Evolutionary conservation across 176 grass and related monocot genomes (phyloP).

Genomic region (Hsuehochloa calcarea): DNA sequence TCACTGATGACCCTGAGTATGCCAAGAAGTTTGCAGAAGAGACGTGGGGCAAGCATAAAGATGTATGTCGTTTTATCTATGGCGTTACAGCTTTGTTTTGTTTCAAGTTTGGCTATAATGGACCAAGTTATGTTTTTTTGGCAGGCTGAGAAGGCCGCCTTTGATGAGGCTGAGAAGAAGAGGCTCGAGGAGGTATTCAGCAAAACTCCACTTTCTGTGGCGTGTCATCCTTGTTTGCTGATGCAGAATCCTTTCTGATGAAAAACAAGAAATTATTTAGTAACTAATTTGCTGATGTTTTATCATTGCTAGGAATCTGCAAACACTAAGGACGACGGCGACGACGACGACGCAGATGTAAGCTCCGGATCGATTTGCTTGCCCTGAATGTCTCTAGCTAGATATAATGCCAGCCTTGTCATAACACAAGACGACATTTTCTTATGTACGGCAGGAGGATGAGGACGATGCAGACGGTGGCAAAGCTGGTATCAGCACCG

Average conservation of each 20-base stretch:
- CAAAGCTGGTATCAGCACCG: not conserved
- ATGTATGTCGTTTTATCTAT: conserved; percentile 30
- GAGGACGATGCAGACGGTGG: conserved; percentile 3
- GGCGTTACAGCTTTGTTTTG: not conserved
- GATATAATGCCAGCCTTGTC: not conserved
- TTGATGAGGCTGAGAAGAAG: conserved; percentile 76
- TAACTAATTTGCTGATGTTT: not conserved
- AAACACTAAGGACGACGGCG: conserved; percentile 16
- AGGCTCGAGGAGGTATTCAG: conserved; percentile 57
- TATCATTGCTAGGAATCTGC: conserved; percentile 31
- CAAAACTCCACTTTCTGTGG: not conserved
- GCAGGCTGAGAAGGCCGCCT: conserved; percentile 81
- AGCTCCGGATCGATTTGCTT: conserved; percentile 14
- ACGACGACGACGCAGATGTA: conserved; percentile 22
- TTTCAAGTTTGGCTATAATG: not conserved
- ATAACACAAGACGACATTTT: not conserved
- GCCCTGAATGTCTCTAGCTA: not conserved
- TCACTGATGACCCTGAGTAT: conserved; percentile 58
- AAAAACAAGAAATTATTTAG: not conserved
- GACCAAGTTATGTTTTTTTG: not conserved
- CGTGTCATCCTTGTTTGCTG: not conserved
- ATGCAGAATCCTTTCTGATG: not conserved
- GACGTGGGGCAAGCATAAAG: conserved; percentile 69
- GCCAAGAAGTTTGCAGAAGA: conserved; percentile 64
- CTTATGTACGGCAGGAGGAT: conserved; percentile 33